Evolutionary conservation across 2,329 filamentous ascomycete genomes (phyloP).

Genomic region (Neonectria ditissima): DNA sequence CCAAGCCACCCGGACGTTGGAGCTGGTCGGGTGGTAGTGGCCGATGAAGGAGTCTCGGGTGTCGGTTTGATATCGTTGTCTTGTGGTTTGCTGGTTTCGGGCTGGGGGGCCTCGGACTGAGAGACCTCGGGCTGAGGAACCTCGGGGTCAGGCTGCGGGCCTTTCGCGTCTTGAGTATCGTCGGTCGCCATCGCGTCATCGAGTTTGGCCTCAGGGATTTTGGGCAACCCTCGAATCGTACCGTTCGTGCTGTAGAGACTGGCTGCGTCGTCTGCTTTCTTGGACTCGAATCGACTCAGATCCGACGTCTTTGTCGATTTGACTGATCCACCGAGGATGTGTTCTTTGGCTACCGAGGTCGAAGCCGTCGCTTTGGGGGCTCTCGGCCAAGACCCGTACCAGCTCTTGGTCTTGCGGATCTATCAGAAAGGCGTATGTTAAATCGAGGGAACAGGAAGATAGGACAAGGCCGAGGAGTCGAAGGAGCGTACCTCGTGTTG

Average conservation of each 20-base stretch:
- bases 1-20: constrained; percentile 65
- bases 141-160: constrained; percentile 24
- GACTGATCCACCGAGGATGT: constrained; percentile 68
- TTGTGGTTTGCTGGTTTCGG: constrained; percentile 5
- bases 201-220: constrained; percentile 42
- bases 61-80: constrained; percentile 17
- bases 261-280: constrained; percentile 50
- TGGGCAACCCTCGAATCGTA: constrained; percentile 38
- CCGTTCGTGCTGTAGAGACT: constrained; percentile 46
- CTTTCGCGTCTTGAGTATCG: constrained; percentile 24
- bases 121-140: background rate
- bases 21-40: constrained; percentile 33
- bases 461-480: background rate
- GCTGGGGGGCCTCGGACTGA: constrained; percentile 4
- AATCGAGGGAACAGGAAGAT: background rate
- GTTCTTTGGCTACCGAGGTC: constrained; percentile 70
- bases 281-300: constrained; percentile 63
- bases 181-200: constrained; percentile 33
- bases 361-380: constrained; percentile 68
- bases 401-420: constrained; percentile 67
- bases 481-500: constrained; percentile 32
- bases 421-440: constrained; percentile 41
- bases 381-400: constrained; percentile 73
- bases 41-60: constrained; percentile 2
- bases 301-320: constrained; percentile 60